These are phyloP conservation scores for Ogataea siamensis DNA, from an alignment of 805 yeast species.

Conservation along the genomic window DNA sequence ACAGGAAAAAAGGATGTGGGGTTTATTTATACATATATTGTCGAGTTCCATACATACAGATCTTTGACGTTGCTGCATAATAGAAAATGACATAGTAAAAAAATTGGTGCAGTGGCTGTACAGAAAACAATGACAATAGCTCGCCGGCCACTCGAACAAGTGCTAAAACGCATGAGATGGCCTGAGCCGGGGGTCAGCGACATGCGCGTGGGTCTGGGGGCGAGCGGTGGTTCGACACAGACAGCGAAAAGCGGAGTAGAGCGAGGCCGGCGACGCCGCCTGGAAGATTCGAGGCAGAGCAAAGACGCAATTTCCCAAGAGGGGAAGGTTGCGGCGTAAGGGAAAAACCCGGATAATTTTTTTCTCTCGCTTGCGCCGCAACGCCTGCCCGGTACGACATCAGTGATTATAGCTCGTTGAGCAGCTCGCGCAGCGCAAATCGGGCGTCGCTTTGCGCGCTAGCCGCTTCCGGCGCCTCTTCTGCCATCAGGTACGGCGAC, in stretches of 20 bases:
- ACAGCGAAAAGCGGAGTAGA: too few relatives aligned
- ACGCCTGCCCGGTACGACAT: background rate
- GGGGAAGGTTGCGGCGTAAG: background rate
- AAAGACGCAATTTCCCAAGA: background rate
- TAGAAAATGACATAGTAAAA: background rate
- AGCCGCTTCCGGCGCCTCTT: slow-evolving; percentile 11
- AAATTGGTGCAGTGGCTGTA: slow-evolving; percentile 1
- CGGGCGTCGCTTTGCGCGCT: slow-evolving; percentile 26
- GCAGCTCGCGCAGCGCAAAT: slow-evolving; percentile 28
- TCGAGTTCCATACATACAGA: slow-evolving; percentile 9
- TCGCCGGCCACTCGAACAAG: too few relatives aligned
- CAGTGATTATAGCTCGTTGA: slow-evolving; percentile 20
- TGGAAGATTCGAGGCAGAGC: too few relatives aligned
- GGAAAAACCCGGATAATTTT: background rate
- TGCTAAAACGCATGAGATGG: too few relatives aligned
- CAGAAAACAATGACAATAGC: too few relatives aligned
- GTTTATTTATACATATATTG: background rate
- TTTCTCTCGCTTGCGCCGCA: slow-evolving; percentile 1
- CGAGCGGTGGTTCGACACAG: too few relatives aligned
- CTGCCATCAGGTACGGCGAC: slow-evolving; percentile 13
- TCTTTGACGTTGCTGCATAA: slow-evolving; percentile 5
- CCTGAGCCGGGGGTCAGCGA: too few relatives aligned
- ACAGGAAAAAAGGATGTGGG: background rate
- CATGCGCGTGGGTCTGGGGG: too few relatives aligned
- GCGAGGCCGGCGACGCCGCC: too few relatives aligned